Percentiles rank a stretch among this genome's conserved stretches.
phyloP scores from a whole-genome alignment of 352 stramenopile genomes.

The Phytopythium ostracodes region DNA sequence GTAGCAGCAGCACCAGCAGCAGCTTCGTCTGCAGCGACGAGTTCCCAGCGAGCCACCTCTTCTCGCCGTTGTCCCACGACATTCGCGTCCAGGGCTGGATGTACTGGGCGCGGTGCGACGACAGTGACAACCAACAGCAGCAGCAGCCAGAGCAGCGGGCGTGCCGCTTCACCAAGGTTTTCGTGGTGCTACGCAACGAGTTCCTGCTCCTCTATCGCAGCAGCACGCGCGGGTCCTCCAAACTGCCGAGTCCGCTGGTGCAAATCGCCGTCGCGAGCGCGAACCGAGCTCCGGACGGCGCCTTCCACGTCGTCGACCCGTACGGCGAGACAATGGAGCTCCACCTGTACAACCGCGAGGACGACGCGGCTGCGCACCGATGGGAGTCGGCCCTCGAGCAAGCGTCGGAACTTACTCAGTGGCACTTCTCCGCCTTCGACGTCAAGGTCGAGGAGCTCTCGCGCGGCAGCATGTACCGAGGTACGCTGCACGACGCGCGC shows the following conservation, averaged over 20 bases:
- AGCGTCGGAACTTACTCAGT: slow-evolving; percentile 47
- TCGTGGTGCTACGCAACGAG: slow-evolving; percentile 61
- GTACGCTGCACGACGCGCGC: slow-evolving; percentile 49
- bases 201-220: slow-evolving; percentile 60
- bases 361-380: slow-evolving; percentile 17
- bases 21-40: slow-evolving; percentile 15
- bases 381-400: slow-evolving; percentile 58
- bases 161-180: slow-evolving; percentile 69
- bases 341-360: slow-evolving; percentile 56
- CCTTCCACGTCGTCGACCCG: slow-evolving; percentile 50
- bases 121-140: slow-evolving; percentile 15
- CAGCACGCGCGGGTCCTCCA: slow-evolving; percentile 39
- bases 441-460: slow-evolving; percentile 60
- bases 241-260: slow-evolving; percentile 37
- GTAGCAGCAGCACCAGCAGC: slow-evolving; percentile 16
- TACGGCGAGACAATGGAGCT: slow-evolving; percentile 74
- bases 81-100: slow-evolving; percentile 59
- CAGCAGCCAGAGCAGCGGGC: background rate
- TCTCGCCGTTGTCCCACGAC: slow-evolving; percentile 29
- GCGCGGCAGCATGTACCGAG: slow-evolving; percentile 59
- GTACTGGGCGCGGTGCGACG: slow-evolving; percentile 56
- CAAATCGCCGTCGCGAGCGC: slow-evolving; percentile 61
- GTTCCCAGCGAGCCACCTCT: slow-evolving; percentile 12
- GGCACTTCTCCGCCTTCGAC: slow-evolving; percentile 60
- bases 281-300: slow-evolving; percentile 33